phyloP scores from a whole-genome alignment of 495 filamentous ascomycete genomes.

The Parathielavia hyrcaniae region DNA sequence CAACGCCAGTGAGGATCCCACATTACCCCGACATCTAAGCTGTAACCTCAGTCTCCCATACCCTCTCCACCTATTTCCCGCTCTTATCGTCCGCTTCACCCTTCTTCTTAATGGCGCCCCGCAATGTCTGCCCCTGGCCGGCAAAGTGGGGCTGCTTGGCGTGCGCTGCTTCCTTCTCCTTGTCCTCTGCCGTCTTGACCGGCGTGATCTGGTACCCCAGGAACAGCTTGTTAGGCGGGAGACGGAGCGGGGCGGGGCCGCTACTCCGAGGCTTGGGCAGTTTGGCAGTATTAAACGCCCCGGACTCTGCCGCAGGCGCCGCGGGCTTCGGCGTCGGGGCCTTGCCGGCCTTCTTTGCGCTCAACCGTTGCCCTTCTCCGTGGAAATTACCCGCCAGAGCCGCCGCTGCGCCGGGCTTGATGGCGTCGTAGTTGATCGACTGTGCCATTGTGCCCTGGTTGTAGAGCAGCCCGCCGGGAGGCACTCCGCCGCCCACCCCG shows the following conservation, averaged over 20 bases:
- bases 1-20: not conserved
- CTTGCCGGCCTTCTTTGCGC: constrained; percentile 72
- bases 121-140: constrained; percentile 82
- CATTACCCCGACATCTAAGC: constrained; percentile 1
- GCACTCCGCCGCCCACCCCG: constrained; percentile 42
- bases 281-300: constrained; percentile 55
- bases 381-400: constrained; percentile 70
- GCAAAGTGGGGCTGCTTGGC: constrained; percentile 68
- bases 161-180: constrained; percentile 55
- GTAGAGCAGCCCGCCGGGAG: constrained; percentile 66
- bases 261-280: constrained; percentile 52
- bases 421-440: constrained; percentile 92
- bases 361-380: constrained; percentile 68
- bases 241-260: constrained; percentile 76
- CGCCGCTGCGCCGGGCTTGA: constrained; percentile 67
- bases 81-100: constrained; percentile 35
- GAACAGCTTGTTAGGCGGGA: constrained; percentile 86
- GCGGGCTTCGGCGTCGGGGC: constrained; percentile 71
- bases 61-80: constrained; percentile 27
- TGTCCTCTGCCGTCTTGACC: constrained; percentile 70
- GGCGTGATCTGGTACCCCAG: constrained; percentile 92
- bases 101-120: constrained; percentile 56
- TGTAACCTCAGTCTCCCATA: constrained; percentile 35
- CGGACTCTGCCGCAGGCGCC: constrained; percentile 73
- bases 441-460: constrained; percentile 90